A percentile compares a stretch with the other conserved stretches of the same genome.
These are phyloP conservation scores for Phytopythium oedochilum DNA, from an alignment of 352 stramenopile genomes.

Conservation along the genomic window DNA sequence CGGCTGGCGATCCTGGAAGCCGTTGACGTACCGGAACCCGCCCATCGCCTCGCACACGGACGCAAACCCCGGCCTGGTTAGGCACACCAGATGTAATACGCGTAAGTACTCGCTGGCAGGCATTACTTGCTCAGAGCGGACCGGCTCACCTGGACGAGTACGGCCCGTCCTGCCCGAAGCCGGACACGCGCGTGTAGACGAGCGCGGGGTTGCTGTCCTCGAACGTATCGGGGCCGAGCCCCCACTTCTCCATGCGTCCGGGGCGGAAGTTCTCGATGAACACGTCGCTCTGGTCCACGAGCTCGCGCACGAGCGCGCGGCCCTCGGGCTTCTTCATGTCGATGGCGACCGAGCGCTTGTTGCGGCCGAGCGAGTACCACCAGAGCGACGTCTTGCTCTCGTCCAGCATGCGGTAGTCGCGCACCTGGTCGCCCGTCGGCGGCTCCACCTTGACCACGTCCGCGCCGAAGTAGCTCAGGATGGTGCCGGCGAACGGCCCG, in stretches of 20 bases:
- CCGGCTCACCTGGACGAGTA: slow-evolving; percentile 54
- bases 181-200: slow-evolving; percentile 81
- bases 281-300: slow-evolving; percentile 75
- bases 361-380: slow-evolving; percentile 87
- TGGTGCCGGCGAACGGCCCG: slow-evolving; percentile 75
- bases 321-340: slow-evolving; percentile 76
- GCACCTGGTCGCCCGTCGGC: slow-evolving; percentile 78
- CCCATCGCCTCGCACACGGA: slow-evolving; percentile 87
- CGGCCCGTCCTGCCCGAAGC: slow-evolving; percentile 79
- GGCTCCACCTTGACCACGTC: slow-evolving; percentile 91
- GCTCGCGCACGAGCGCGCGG: slow-evolving; percentile 57
- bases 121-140: no score
- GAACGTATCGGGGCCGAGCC: slow-evolving; percentile 70
- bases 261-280: slow-evolving; percentile 89
- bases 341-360: slow-evolving; percentile 83
- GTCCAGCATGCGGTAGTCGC: slow-evolving; percentile 75
- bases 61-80: slow-evolving; percentile 72
- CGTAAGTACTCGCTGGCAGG: no score
- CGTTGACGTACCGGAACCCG: slow-evolving; percentile 85
- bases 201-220: slow-evolving; percentile 71
- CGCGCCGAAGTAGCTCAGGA: slow-evolving; percentile 87
- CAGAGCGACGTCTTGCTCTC: slow-evolving; percentile 73
- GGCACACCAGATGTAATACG: no score
- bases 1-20: slow-evolving; percentile 70
- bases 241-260: slow-evolving; percentile 86